Evolutionary conservation across 306 rosid genomes (phyloP).

Genomic region (Styphnolobium japonicum): DNA sequence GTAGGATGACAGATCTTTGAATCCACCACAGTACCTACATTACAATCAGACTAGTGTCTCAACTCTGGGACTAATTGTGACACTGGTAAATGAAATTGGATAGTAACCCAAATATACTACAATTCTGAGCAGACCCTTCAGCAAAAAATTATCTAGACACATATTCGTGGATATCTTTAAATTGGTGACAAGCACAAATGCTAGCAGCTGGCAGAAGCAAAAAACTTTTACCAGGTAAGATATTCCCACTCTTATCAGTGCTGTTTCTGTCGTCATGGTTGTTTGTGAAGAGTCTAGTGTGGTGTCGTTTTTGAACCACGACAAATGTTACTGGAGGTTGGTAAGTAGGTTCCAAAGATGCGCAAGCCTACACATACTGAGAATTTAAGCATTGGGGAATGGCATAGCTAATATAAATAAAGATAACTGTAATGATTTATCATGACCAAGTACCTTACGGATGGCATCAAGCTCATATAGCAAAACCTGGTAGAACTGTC

Average conservation of each 20-base stretch:
- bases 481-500: conserved; percentile 68
- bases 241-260: conserved; percentile 74
- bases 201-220: neutral
- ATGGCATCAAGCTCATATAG: conserved; percentile 71
- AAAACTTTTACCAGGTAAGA: conserved; percentile 65
- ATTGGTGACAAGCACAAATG: neutral
- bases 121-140: neutral
- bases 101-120: neutral
- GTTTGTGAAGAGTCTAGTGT: conserved; percentile 76
- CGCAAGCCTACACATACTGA: conserved; percentile 62
- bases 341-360: conserved; percentile 86
- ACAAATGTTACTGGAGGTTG: conserved; percentile 92
- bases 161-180: neutral
- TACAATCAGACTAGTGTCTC: conserved; percentile 10
- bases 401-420: neutral
- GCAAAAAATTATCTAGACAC: neutral
- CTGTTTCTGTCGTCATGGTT: conserved; percentile 69
- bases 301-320: conserved; percentile 90
- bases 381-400: conserved; percentile 2
- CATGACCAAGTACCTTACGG: conserved; percentile 46
- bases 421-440: neutral
- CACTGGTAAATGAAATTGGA: neutral
- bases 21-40: conserved; percentile 86
- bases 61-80: neutral
- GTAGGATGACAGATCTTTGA: conserved; percentile 89